Evolutionary conservation across 2,329 filamentous ascomycete genomes (phyloP), one percentile per base, ranked within the genome.

Genomic region (Sclerotinia spermophila): DNA sequence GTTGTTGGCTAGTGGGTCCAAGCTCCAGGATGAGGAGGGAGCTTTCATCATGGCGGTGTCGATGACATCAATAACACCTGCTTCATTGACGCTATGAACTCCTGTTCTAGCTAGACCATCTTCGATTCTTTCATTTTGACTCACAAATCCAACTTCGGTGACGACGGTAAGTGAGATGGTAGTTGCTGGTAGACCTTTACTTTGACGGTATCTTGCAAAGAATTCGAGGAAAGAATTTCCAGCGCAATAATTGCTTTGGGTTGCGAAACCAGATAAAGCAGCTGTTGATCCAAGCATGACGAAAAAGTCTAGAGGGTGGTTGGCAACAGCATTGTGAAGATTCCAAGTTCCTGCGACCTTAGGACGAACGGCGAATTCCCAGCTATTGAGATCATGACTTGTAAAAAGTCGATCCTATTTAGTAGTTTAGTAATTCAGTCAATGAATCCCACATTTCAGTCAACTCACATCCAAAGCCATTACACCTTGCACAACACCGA

Each of bases 201-300:
- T 51, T 1, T 75, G 71, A 6, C 79, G 74, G 61, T 78, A 78
- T 2, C 74, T 61, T 0, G 78, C 76, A 44, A 82, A 78, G 1
- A 76, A 73, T 64, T 82, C 81, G 1, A 81, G 76, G 73, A 79
- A 82, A 13, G 72, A 75, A 69, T 83, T 83, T 4, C 77, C 78
- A 0, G 81, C 77, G n/a, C 76, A 78, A 61, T 83, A 83, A 55
- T 81, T 81, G 38, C 71, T 73, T 65, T 83, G 80, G 0, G 76
- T 78, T 1, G 79, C 72, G 0, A 71, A 76, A 0, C 80, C 81
- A 0, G 80, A 70, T 6, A 72, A 75, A 0, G 78, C 79, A 0
- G 77, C 75, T 5, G 78, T 70, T 56, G 72, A 79, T 60, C 69
- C 79, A 72, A 67, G 77, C 71, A 80, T 74, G 55, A 81, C 69